phyloP scores from a whole-genome alignment of 2,329 filamentous ascomycete genomes.

The Pseudogymnoascus sp. region DNA sequence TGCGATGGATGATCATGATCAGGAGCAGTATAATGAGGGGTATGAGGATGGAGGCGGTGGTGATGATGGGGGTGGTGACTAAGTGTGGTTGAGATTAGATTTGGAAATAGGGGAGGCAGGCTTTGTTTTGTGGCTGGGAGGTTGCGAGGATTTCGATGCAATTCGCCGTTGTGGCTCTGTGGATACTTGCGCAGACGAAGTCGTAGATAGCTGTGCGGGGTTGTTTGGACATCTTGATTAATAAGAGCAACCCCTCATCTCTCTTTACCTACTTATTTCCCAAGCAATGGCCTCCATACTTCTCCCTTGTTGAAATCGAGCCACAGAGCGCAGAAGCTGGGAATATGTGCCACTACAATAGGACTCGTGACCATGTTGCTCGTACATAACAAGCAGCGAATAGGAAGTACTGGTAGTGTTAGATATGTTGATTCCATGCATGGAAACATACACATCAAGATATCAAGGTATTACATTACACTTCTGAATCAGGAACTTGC shows the following conservation, averaged over 20 bases:
- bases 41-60: slow-evolving; percentile 22
- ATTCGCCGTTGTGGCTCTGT: neutral
- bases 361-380: no score
- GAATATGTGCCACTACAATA: no score
- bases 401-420: no score
- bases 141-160: neutral
- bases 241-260: neutral
- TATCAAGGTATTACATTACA: no score
- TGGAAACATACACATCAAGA: no score
- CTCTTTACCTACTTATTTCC: neutral
- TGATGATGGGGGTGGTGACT: slow-evolving; percentile 10
- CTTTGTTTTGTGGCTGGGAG: neutral
- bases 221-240: neutral
- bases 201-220: neutral
- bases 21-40: slow-evolving; percentile 48
- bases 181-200: neutral
- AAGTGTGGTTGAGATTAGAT: neutral
- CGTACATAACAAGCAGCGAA: no score
- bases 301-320: neutral
- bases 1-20: slow-evolving; percentile 54
- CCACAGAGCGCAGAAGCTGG: no score
- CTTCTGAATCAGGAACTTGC: no score
- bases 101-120: neutral
- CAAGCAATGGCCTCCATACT: neutral
- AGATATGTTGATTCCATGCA: no score